Conservation (phyloP, 2,329 filamentous ascomycete species). For the Plectosphaerella sp. region DNA sequence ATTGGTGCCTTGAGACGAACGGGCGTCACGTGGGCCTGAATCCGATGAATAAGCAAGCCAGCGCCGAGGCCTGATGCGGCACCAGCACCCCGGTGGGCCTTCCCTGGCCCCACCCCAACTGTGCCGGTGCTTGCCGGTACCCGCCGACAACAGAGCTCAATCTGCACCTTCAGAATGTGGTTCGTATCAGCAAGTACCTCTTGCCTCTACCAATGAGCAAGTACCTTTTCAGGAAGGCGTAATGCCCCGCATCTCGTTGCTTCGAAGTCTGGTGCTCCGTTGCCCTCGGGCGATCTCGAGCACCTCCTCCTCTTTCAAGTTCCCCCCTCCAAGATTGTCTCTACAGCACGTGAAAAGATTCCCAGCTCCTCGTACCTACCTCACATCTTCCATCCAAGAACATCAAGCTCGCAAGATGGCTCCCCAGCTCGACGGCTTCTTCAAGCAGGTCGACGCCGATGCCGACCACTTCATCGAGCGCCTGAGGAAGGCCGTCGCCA, state of each 20-base stretch:
- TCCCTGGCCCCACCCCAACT: background rate
- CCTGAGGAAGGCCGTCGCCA: conserved; percentile 86
- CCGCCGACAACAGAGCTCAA: background rate
- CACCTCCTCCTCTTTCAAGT: conserved; percentile 7
- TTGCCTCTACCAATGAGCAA: conserved; percentile 3
- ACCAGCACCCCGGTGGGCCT: background rate
- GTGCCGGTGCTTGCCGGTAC: conserved; percentile 3
- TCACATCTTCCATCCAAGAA: conserved; percentile 46
- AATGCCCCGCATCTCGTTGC: conserved; percentile 43
- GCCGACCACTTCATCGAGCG: conserved; percentile 83
- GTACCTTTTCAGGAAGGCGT: conserved; percentile 11
- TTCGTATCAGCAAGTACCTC: background rate
- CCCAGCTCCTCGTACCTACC: conserved; percentile 34
- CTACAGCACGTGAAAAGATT: conserved; percentile 6
- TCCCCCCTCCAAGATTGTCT: conserved; percentile 7
- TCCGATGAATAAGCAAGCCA: background rate
- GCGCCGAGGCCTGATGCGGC: background rate
- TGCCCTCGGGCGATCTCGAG: conserved; percentile 4
- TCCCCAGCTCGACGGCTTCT: conserved; percentile 85
- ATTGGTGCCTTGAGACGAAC: too few species aligned
- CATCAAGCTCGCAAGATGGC: conserved; percentile 76
- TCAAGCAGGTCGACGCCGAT: conserved; percentile 82
- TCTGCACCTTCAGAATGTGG: background rate
- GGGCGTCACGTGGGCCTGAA: background rate
- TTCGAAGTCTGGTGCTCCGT: conserved; percentile 11